Conservation (phyloP, 768 basidiomycete species). For the Mycena rosella region DNA sequence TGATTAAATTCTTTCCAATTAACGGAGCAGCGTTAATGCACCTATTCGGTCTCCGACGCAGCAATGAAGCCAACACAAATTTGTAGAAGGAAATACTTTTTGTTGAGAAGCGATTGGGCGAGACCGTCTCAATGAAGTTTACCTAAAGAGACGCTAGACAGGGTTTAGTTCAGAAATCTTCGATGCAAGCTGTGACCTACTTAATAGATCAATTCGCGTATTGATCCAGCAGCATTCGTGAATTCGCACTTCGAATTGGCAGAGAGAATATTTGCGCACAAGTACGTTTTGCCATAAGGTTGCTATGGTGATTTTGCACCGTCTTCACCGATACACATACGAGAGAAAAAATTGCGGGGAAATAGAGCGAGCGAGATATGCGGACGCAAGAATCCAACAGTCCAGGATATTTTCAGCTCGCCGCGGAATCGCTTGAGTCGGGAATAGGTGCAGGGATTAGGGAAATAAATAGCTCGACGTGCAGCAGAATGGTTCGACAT, state of each 20-base stretch:
- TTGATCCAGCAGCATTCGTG: too few species aligned
- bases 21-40: not conserved
- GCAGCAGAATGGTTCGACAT: conserved; percentile 16
- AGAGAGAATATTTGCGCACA: not conserved
- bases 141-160: not conserved
- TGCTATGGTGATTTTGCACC: conserved; percentile 1
- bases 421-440: conserved; percentile 14
- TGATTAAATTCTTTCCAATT: not conserved
- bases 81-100: not conserved
- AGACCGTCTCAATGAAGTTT: not conserved
- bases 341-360: not conserved
- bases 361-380: conserved; percentile 4
- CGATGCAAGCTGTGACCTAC: not conserved
- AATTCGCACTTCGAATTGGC: not conserved
- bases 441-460: conserved; percentile 1
- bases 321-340: not conserved
- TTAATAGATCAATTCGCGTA: not conserved
- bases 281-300: not conserved
- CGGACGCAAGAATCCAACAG: conserved; percentile 8
- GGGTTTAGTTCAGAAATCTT: not conserved
- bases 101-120: too few species aligned
- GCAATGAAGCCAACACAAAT: too few species aligned
- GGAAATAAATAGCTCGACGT: conserved; percentile 15
- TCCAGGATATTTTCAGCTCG: not conserved
- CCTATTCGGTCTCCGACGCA: not conserved